phyloP scores from a whole-genome alignment of 768 basidiomycete genomes.

The Mycena kentingensis region DNA sequence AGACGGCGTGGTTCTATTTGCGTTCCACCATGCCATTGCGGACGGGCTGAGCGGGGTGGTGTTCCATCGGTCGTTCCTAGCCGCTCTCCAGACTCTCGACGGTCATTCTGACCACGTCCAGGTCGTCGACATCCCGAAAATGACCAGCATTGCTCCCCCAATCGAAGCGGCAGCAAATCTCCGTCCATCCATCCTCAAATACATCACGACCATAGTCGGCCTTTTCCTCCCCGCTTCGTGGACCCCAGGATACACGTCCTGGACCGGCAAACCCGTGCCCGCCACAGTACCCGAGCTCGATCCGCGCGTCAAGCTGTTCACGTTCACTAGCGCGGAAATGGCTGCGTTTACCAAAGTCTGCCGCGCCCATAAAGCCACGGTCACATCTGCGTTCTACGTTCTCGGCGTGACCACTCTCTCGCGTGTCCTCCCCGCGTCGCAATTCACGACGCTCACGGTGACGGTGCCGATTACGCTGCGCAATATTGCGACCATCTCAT shows the following conservation, averaged over 20 bases:
- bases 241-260: neutral
- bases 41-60: conserved; percentile 35
- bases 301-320: conserved; percentile 1
- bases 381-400: conserved; percentile 33
- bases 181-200: conserved; percentile 4
- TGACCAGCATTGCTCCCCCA: neutral
- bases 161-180: conserved; percentile 4
- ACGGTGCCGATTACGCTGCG: conserved; percentile 40
- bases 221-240: conserved; percentile 7
- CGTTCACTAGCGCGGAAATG: neutral
- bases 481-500: conserved; percentile 27
- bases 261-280: conserved; percentile 5
- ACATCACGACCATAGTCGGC: neutral
- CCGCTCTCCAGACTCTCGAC: conserved; percentile 18
- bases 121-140: conserved; percentile 2
- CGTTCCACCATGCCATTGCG: conserved; percentile 32
- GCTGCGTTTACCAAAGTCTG: neutral
- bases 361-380: conserved; percentile 12
- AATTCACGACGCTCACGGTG: conserved; percentile 24
- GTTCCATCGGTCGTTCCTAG: conserved; percentile 29
- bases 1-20: conserved; percentile 30
- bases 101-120: neutral
- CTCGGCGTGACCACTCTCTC: conserved; percentile 31
- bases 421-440: conserved; percentile 20
- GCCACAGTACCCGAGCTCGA: neutral